Percentiles rank a stretch among this genome's conserved stretches.
Evolutionary conservation across 2,329 filamentous ascomycete species (phyloP).

Genomic region (Thermomyces lanuginosus): DNA sequence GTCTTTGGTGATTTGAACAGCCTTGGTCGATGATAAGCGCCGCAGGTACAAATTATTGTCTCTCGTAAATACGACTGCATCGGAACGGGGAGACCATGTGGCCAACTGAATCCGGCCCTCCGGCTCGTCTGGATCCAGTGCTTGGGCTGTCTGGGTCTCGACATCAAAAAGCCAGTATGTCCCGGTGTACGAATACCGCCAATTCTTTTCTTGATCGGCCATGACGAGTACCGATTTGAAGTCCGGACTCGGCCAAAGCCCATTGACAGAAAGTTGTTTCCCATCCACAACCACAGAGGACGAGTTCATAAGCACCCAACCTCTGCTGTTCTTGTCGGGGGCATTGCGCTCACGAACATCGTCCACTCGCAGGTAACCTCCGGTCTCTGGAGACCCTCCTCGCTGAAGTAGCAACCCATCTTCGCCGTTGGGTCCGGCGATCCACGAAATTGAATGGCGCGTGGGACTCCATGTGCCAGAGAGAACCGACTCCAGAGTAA

Average conservation of each 20-base stretch:
- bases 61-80: conserved; percentile 75
- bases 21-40: conserved; percentile 41
- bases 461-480: conserved; percentile 21
- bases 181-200: conserved; percentile 77
- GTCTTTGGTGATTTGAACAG: conserved; percentile 65
- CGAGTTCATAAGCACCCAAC: conserved; percentile 60
- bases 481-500: conserved; percentile 28
- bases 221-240: conserved; percentile 74
- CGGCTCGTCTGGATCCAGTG: conserved; percentile 54
- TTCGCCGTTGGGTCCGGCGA: conserved; percentile 30
- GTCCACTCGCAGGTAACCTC: conserved; percentile 70
- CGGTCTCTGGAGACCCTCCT: too few relatives aligned
- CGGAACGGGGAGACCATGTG: conserved; percentile 72
- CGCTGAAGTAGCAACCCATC: conserved; percentile 75
- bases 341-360: conserved; percentile 52
- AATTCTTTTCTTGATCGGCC: conserved; percentile 57
- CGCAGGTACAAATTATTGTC: conserved; percentile 84
- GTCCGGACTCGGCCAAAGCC: conserved; percentile 62
- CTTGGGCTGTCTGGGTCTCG: conserved; percentile 55
- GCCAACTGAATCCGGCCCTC: conserved; percentile 62
- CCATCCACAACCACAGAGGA: conserved; percentile 45
- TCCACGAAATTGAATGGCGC: conserved; percentile 31
- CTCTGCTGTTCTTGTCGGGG: conserved; percentile 30
- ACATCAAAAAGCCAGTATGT: conserved; percentile 90
- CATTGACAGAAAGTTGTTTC: conserved; percentile 38